These are phyloP conservation scores for Globisporangium yorkense DNA, from an alignment of 352 stramenopile species.

Conservation along the genomic window DNA sequence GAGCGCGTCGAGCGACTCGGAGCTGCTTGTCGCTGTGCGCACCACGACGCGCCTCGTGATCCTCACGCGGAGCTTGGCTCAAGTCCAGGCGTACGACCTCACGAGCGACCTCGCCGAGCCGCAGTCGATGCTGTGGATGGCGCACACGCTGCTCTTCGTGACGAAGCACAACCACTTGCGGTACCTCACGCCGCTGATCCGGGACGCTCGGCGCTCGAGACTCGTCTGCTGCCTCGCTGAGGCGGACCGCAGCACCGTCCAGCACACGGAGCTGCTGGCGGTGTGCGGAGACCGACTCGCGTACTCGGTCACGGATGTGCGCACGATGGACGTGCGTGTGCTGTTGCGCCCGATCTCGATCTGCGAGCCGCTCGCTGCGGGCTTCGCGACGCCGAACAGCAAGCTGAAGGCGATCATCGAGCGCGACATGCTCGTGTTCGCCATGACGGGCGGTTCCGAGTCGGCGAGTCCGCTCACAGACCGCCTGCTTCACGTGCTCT, in stretches of 20 bases:
- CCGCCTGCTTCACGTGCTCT: constrained; percentile 30
- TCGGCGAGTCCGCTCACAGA: constrained; percentile 44
- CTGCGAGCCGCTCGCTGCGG: constrained; percentile 46
- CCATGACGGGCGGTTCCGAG: constrained; percentile 29
- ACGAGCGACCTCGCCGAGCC: constrained; percentile 27
- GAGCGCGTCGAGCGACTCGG: background rate
- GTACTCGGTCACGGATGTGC: constrained; percentile 34
- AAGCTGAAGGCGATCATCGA: constrained; percentile 55
- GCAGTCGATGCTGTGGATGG: constrained; percentile 63
- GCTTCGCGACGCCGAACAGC: constrained; percentile 26
- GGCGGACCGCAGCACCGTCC: background rate
- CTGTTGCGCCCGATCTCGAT: constrained; percentile 40
- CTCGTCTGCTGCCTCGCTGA: constrained; percentile 29
- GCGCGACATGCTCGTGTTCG: constrained; percentile 52
- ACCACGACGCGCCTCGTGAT: constrained; percentile 58
- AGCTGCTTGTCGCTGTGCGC: constrained; percentile 32
- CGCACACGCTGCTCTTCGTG: constrained; percentile 54
- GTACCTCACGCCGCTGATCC: constrained; percentile 38
- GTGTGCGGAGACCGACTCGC: constrained; percentile 50
- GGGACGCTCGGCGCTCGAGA: constrained; percentile 5
- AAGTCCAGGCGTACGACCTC: constrained; percentile 37
- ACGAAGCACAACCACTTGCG: constrained; percentile 43
- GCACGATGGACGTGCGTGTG: constrained; percentile 28
- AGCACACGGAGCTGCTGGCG: constrained; percentile 29
- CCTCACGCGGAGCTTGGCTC: constrained; percentile 28